Percentiles rank a stretch among this genome's conserved stretches.
Conservation (phyloP, 495 filamentous ascomycete species). For the Sordaria brevicollis region DNA sequence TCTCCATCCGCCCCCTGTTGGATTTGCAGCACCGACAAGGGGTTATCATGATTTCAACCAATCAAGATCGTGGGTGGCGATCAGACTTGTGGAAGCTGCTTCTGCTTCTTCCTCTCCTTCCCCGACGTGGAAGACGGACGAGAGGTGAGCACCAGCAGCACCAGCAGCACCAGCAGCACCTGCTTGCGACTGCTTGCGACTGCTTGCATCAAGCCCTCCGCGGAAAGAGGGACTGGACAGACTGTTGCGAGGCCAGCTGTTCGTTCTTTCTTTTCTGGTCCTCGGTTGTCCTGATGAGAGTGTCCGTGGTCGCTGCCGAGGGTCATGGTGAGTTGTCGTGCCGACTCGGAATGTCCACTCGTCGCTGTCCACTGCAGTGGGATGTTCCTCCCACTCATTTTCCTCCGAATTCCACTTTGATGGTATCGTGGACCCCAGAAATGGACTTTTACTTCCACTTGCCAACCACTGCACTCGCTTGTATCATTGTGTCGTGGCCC, state of each 20-base stretch:
- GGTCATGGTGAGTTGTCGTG: background rate
- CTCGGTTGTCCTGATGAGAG: background rate
- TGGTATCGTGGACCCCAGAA: background rate
- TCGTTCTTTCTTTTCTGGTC: background rate
- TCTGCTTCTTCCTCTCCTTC: background rate
- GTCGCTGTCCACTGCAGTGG: too few species aligned
- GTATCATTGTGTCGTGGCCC: background rate
- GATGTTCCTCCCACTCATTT: background rate
- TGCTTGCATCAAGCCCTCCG: background rate
- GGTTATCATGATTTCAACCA: conserved; percentile 6
- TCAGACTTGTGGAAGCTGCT: conserved; percentile 20
- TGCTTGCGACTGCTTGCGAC: too few species aligned
- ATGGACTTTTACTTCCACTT: background rate
- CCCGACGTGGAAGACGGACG: background rate
- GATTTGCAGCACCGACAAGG: background rate
- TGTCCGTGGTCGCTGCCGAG: background rate
- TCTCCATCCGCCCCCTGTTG: conserved; percentile 11
- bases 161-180: background rate
- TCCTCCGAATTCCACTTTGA: background rate
- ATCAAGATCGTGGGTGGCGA: conserved; percentile 18
- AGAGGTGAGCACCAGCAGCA: background rate
- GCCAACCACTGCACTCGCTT: background rate
- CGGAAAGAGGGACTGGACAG: background rate
- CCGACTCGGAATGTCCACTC: background rate
- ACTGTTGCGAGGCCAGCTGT: background rate